Base-by-base conservation (phyloP, 139 green algal genomes). In the Marvania coccoides region DNA sequence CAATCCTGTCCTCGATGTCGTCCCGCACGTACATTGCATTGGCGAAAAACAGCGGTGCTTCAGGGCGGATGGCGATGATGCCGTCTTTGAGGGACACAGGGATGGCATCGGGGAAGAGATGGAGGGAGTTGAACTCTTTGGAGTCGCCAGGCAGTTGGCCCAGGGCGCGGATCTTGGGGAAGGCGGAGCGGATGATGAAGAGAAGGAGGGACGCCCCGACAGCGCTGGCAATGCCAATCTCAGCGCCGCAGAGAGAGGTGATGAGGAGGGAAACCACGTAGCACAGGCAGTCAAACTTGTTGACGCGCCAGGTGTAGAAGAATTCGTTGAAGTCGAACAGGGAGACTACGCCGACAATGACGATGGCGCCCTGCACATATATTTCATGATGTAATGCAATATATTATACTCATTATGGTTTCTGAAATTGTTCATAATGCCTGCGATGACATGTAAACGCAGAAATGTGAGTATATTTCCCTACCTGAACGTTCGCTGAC, bases 21-120 rank as follows among this genome's bases (percentile, higher is more conserved):
- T 78, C 84, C 23, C 82, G 76, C 38, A 96, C 76, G 34, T 72
- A 87, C 47, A 77, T 61, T 4, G 88, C 79, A 54, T 92, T 94
- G 23, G 55, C 63, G 23, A 73, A 73, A 34, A 54, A 90, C 33
- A 90, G 68, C 13, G 87, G 80, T 0, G 86, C 73, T 26, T 92
- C 87, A 2, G 93, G 75, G 34, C 87, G 75, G 38, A 88, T 55
- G 15, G 86, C 19, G 4, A 93, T 68, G n/a, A 93, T 69, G 23
- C 82, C 79, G 6, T 31, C 42, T 3, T 46, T 69, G 46, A 2
- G n/a, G n/a, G n/a, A n/a, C n/a, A n/a, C n/a, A n/a, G n/a, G n/a
- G n/a, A n/a, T n/a, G n/a, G 65, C 47, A 15, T 77, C 70, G 46
- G 70, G 70, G 54, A 68, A 77, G 39, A 69, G 58, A 1, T 33